Conservation (phyloP, 2,329 filamentous ascomycete species). For the Claviceps capensis region DNA sequence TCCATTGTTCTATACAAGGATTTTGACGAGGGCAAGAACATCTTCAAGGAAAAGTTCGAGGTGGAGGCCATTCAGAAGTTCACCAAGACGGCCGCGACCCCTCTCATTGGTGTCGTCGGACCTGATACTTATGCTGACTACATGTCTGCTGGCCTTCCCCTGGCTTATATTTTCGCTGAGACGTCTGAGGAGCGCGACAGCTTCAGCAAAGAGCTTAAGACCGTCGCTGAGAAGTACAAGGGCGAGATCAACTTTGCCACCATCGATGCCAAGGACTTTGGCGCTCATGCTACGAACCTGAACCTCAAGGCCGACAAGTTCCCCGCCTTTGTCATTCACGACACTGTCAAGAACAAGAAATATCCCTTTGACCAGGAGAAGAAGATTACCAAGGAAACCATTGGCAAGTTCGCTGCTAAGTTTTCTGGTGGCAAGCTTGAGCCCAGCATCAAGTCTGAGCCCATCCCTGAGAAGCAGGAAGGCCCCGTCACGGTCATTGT, state of each 20-base stretch:
- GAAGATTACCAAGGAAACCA: constrained; percentile 56
- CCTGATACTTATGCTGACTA: constrained; percentile 93
- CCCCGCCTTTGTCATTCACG: constrained; percentile 96
- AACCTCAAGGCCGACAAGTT: constrained; percentile 94
- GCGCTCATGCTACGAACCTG: constrained; percentile 88
- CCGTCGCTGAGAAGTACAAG: constrained; percentile 81
- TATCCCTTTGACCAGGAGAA: constrained; percentile 82
- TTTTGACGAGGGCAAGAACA: constrained; percentile 90
- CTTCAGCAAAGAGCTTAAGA: constrained; percentile 65
- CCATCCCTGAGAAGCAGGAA: constrained; percentile 85
- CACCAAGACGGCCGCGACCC: constrained; percentile 72
- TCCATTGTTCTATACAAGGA: constrained; percentile 91
- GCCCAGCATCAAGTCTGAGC: constrained; percentile 97
- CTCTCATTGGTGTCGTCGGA: constrained; percentile 87
- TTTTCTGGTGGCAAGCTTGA: constrained; percentile 79
- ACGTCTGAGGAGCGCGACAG: constrained; percentile 75
- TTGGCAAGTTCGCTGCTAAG: constrained; percentile 73
- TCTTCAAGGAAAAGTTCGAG: constrained; percentile 68
- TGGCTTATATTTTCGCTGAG: constrained; percentile 97
- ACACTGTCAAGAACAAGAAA: constrained; percentile 90
- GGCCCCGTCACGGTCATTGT: constrained; percentile 79
- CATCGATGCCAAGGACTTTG: constrained; percentile 88
- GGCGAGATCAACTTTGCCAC: constrained; percentile 95
- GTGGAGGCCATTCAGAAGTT: constrained; percentile 69
- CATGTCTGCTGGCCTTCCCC: constrained; percentile 82